Percentiles rank a stretch among this genome's conserved stretches.
These are phyloP conservation scores for Lasiosphaeris hirsuta DNA, from an alignment of 495 filamentous ascomycete species.

Conservation along the genomic window DNA sequence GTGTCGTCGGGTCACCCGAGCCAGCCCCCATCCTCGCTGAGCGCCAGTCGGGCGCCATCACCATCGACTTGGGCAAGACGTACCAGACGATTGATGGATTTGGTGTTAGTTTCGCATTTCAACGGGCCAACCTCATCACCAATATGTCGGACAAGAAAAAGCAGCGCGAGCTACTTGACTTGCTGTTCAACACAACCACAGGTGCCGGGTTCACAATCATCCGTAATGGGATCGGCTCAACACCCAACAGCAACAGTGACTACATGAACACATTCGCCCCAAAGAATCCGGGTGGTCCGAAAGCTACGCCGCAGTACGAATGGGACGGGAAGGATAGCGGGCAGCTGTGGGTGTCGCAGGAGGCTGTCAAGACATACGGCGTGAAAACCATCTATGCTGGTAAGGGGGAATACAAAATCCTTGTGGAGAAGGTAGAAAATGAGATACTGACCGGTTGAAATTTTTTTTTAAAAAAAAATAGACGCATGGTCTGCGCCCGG, in stretches of 20 bases:
- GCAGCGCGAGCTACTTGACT: conserved; percentile 44
- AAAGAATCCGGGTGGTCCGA: conserved; percentile 41
- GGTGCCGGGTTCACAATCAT: conserved; percentile 56
- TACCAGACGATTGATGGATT: conserved; percentile 52
- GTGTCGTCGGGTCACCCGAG: no score
- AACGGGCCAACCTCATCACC: conserved; percentile 51
- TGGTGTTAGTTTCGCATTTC: conserved; percentile 52
- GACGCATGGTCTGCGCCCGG: no score
- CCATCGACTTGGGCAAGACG: conserved; percentile 38
- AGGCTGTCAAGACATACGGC: conserved; percentile 44
- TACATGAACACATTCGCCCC: conserved; percentile 50
- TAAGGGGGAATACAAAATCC: no score
- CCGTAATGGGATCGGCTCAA: conserved; percentile 55
- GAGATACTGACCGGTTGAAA: no score
- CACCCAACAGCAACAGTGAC: conserved; percentile 40
- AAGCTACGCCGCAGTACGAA: conserved; percentile 39
- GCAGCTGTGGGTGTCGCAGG: conserved; percentile 51
- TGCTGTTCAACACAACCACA: conserved; percentile 48
- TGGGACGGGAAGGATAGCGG: conserved; percentile 53
- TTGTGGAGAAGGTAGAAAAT: no score
- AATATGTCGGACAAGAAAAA: conserved; percentile 45
- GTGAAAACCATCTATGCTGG: conserved; percentile 14
- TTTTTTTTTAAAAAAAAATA: no score
- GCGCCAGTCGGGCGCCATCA: conserved; percentile 25
- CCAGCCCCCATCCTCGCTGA: no score